Evolutionary conservation across 2,329 filamentous ascomycete genomes (phyloP).

Genomic region (Sclerotinia subarctica): DNA sequence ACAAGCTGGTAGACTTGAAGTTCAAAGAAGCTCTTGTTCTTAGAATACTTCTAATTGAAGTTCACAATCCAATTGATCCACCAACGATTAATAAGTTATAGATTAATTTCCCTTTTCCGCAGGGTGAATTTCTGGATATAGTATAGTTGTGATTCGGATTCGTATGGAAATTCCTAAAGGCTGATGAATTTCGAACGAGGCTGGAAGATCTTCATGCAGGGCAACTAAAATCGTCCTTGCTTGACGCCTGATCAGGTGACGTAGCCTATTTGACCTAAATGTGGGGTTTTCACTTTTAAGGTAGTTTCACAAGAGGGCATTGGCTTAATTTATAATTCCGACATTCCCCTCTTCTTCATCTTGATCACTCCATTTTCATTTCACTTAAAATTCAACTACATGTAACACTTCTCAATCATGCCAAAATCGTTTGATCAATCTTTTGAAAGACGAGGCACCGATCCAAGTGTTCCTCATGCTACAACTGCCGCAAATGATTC

Average conservation of each 20-base stretch:
- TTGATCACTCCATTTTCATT: not conserved
- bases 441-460: conserved; percentile 22
- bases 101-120: not conserved
- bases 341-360: conserved; percentile 11
- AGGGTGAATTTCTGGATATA: not conserved
- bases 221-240: not conserved
- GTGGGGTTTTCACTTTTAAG: not conserved
- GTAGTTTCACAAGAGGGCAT: not conserved
- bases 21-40: not conserved
- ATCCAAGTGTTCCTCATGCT: conserved; percentile 29
- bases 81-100: too few species aligned
- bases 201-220: conserved; percentile 13
- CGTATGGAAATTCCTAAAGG: not conserved
- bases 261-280: not conserved
- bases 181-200: not conserved
- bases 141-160: not conserved
- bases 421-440: conserved; percentile 8
- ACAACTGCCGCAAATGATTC: conserved; percentile 30
- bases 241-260: conserved; percentile 14
- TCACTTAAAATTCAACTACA: not conserved
- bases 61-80: not conserved
- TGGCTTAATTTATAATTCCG: not conserved
- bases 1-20: conserved; percentile 11
- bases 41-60: not conserved
- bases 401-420: conserved; percentile 12